Conservation (phyloP, 371 early-diverging fungal species). For the Globomyces sp. region DNA sequence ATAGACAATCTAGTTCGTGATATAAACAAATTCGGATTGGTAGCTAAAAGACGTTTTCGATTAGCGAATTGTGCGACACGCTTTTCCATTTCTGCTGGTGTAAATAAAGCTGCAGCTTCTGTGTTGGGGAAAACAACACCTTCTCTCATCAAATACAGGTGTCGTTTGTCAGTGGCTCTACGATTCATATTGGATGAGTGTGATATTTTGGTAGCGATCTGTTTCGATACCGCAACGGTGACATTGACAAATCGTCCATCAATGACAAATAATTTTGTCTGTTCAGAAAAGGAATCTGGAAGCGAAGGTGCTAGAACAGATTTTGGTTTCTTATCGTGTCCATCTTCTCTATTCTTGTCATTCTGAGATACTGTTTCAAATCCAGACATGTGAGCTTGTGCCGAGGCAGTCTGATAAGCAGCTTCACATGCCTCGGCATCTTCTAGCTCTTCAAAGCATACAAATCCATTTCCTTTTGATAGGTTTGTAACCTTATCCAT, state of each 20-base stretch:
- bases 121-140: slow-evolving; percentile 83
- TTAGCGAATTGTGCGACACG: slow-evolving; percentile 73
- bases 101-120: slow-evolving; percentile 70
- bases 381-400: not conserved
- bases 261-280: slow-evolving; percentile 56
- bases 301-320: slow-evolving; percentile 46
- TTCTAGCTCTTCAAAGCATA: slow-evolving; percentile 71
- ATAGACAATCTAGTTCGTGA: slow-evolving; percentile 85
- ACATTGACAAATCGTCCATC: slow-evolving; percentile 82
- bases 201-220: slow-evolving; percentile 65
- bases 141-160: slow-evolving; percentile 64
- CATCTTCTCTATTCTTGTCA: slow-evolving; percentile 33
- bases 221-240: slow-evolving; percentile 72
- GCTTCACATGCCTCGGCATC: slow-evolving; percentile 74
- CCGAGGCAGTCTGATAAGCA: slow-evolving; percentile 54
- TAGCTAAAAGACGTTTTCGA: slow-evolving; percentile 72
- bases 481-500: slow-evolving; percentile 76
- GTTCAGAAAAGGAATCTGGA: slow-evolving; percentile 29
- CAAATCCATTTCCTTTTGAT: slow-evolving; percentile 91
- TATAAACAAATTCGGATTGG: slow-evolving; percentile 85
- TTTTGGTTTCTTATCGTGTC: slow-evolving; percentile 31
- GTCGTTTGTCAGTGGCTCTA: slow-evolving; percentile 75
- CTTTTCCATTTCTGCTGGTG: slow-evolving; percentile 70
- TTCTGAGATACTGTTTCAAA: slow-evolving; percentile 19
- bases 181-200: slow-evolving; percentile 61